Evolutionary conservation across 2,329 filamentous ascomycete genomes (phyloP), one percentile per base, ranked within the genome.

Genomic region (Neofusicoccum cordaticola): DNA sequence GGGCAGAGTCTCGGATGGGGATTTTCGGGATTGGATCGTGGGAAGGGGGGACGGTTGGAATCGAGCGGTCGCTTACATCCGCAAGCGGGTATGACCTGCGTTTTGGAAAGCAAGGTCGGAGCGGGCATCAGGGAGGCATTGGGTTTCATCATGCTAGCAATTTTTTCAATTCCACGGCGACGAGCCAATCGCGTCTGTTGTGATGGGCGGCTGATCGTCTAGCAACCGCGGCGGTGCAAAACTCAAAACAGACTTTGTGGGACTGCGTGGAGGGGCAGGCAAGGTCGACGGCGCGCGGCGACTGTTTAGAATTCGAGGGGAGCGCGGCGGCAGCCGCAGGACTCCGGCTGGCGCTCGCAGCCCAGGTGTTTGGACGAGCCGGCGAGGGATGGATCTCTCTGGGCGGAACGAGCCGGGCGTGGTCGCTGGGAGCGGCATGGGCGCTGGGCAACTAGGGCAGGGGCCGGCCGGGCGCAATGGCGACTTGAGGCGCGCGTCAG

Each of bases 111-210:
- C 53, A 22, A 44, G 53, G 39, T 19, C 45, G 45, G 52, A 31
- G 19, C 6, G 27, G 19, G 41, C 35, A 35, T 27, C 13, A 45
- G 19, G 39, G 53, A 57, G 52, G 35, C 19, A 44, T 2, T 31
- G 19, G 19, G 52, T 41, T 56, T 27, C 37, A 57, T 42, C 37
- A 57, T 58, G 53, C 53, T 58, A 58, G 53, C 53, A 58, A 58
- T 58, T 7, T 31, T 35, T 31, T 41, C 53, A 58, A 44, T 34
- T 58, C 19, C 17, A 13, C 41, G 51, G 51, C 37, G 51, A 22
- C 27, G 15, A 44, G 53, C 53, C 53, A 34, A 44, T 58, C 41
- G 53, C 39, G 19, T 44, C 45, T 34, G 53, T 22, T 56, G 19
- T 42, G 52, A 27, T 37, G 37, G 22, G 27, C 52, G 52, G 52